Base-by-base conservation (phyloP, 768 basidiomycete species). In the Mycena polygramma region DNA sequence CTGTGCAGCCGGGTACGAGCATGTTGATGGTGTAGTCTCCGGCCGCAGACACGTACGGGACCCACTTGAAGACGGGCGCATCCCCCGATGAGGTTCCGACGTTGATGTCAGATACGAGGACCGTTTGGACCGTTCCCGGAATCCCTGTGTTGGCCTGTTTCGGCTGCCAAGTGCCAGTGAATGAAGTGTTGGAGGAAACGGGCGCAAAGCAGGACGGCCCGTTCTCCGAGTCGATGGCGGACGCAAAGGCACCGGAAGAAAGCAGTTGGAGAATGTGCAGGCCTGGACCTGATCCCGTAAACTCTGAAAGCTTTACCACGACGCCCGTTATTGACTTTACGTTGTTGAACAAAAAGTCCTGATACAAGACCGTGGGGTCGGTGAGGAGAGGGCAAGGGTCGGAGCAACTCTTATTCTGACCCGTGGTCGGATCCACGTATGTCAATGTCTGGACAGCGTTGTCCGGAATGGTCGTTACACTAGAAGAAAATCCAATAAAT, bases 221-320 rank as follows among this genome's bases (percentile, higher is more conserved):
- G 75, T 96, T 94, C 62, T 90, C 84, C 19, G 77, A 76, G 59
- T 81, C 77, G 63, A 94, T 80, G 1, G 95, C 88, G 1, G 95
- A 95, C 15, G 92, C 94, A 75, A 94, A 97, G 19, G 96, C 93
- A 68, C 97, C 98, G 20, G 94, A 92, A 4, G 95, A 96, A 22
- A 99, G 89, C 19, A 99, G 84, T 76, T 99, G 95, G n/a, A 99
- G 78, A 59, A 98, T 85, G 78, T 97, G 96, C 41, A 99, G 82
- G 51, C 97, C 98, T 5, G 94, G 88, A 10, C 90, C 88, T 11
- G 84, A 80, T 45, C 96, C 97, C 53, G 83, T 86, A 87, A 92
- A 97, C 55, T 85, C 82, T 10, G 91, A 89, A 22, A 99, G 84
- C 63, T 90, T 92, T 75, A 99, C 84, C 79, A 97, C 92, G 70